phyloP scores from a whole-genome alignment of 176 grass and related monocot species.

The Alopecurus myosuroides region DNA sequence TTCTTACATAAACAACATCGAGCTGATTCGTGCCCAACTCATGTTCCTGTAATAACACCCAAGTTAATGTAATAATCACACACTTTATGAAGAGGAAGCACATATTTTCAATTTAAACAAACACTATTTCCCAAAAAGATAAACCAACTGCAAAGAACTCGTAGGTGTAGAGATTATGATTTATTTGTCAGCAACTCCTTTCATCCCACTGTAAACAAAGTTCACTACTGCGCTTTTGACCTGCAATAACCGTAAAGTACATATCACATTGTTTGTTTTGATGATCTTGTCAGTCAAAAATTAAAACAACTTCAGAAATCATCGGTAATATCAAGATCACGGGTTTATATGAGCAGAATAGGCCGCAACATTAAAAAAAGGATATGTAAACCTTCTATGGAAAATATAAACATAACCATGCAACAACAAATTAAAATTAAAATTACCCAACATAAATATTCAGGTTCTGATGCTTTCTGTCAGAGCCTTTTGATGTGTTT shows the following conservation, averaged over 20 bases:
- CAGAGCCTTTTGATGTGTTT: constrained; percentile 73
- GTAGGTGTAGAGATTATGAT: constrained; percentile 79
- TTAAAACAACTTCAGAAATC: background rate
- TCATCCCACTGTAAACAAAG: constrained; percentile 79
- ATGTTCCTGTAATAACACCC: constrained; percentile 46
- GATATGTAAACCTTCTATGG: background rate
- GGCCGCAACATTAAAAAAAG: background rate
- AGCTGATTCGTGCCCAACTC: constrained; percentile 71
- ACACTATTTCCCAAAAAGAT: background rate
- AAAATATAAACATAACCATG: background rate
- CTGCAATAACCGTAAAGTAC: constrained; percentile 37
- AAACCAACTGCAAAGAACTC: constrained; percentile 39
- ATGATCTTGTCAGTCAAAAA: background rate
- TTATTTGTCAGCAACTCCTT: constrained; percentile 84
- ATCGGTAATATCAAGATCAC: background rate
- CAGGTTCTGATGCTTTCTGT: constrained; percentile 70
- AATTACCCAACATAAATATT: constrained; percentile 68
- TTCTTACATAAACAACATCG: constrained; percentile 73
- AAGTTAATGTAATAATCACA: background rate
- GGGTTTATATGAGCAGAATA: background rate
- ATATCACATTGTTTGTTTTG: background rate
- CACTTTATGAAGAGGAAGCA: constrained; percentile 5
- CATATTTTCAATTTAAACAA: constrained; percentile 3
- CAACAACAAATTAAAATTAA: constrained; percentile 3
- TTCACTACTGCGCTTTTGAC: constrained; percentile 80